Evolutionary conservation across 2,329 filamentous ascomycete species (phyloP), one percentile per base, ranked within the genome.

Genomic region (Diplodia intermedia): DNA sequence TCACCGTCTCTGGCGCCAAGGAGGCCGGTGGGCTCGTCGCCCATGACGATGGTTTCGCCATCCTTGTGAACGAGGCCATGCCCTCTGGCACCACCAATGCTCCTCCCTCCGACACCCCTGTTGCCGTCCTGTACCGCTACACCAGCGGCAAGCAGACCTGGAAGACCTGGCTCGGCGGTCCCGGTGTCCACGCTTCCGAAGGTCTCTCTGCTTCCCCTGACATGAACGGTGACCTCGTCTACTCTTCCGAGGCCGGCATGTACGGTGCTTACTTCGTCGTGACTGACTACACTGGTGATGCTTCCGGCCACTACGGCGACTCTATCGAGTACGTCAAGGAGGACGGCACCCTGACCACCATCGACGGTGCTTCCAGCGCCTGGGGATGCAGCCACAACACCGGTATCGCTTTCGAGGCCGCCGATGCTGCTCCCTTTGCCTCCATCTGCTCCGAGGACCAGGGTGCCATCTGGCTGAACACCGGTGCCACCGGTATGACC

Each of bases 311-410:
- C 75, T 89, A 81, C 60, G 87, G 87, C 31, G 87, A 89, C 72
- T 84, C 79, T 66, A 82, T 87, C 43, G 78, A 85, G 71, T 86
- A 86, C 66, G 80, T 86, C 33, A 76, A 78, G 43, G 75, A 81
- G 14, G 72, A 79, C 20, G 87, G 87, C 14, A 82, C 79, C 8
- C 75, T 88, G 3, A 77, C 85, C 71, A 79, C 76, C 12, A 87
- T 88, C 69, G 60, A 75, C 1, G 86, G 85, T 1, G 85, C 86
- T 2, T 83, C 83, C 53, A 86, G 83, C 67, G 80, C 81, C 15
- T 89, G 86, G 82, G 87, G 87, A 20, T 89, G 87, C 80, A 86
- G 84, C 6, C 86, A 89, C 81, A 89, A 89, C 78, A 89, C 86
- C 0, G 87, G 87, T 67, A 89, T 89, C 67, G 86, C 86, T 6